Evolutionary conservation across 371 early-diverging fungal genomes (phyloP), one percentile per base, ranked within the genome.

Genomic region (Lichtheimia ramosa): DNA sequence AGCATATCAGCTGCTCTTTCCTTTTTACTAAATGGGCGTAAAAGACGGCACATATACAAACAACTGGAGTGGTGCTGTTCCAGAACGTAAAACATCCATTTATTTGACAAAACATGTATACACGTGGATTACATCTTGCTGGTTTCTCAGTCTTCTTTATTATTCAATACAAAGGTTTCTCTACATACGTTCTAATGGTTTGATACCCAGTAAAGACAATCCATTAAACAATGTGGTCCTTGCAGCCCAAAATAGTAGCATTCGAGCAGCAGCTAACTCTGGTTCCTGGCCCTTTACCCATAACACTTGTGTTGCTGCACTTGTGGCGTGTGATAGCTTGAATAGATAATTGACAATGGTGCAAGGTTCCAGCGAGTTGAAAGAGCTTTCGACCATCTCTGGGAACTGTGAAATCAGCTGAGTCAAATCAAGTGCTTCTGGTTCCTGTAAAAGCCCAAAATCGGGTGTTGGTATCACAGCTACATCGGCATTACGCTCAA

Each of bases 271-370:
- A 4, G 97, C 97, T 50, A 93, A 55, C 0, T 89, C 82, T 34
- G 72, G 61, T 48, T 71, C 68, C 48, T 77, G 73, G 64, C 83
- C 84, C 59, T 84, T 82, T 13, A 99, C 99, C 64, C 85, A 83
- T 43, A 99, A 58, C 5, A 64, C 67, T 25, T 83, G 82, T 65
- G 90, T 85, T 0, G 94, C 90, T 4, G 83, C 68, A 49, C 93
- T 91, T 18, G 93, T 87, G 3, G 81, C 81, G 56, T 92, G 93
- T 5, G 90, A 77, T 4, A 99, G 81, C 58, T 84, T 83, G 65
- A 96, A 86, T 25, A 94, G 66, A 73, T 96, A 99, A 42, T 89
- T 86, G 5, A 97, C 95, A 46, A 98, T 66, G 16, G 79, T 84
- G 68, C 87, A 91, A 1, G 98, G 98, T 72, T 99, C 99, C 43